Evolutionary conservation across 768 basidiomycete species (phyloP).

Genomic region (Cystobasidium onofrii): DNA sequence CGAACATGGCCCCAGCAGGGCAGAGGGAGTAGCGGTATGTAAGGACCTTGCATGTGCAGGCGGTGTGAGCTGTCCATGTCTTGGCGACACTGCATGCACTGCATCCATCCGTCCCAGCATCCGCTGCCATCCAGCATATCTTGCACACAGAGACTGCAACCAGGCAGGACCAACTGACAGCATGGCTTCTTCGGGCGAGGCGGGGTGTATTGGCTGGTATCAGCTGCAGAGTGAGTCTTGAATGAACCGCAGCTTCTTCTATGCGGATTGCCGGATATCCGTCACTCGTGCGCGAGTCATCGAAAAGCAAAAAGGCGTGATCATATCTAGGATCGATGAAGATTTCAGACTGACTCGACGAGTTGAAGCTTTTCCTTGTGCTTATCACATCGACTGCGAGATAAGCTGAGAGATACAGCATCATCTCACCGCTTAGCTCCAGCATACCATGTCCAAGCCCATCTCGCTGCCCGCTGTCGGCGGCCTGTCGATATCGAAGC

Average conservation of each 20-base stretch:
- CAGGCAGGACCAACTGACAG: not conserved
- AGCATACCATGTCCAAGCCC: conserved; percentile 7
- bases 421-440: not conserved
- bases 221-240: not conserved
- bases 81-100: too few relatives aligned
- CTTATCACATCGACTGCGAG: not conserved
- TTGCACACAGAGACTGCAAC: not conserved
- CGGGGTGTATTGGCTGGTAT: not conserved
- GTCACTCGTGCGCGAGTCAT: too few relatives aligned
- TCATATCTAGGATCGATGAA: too few relatives aligned
- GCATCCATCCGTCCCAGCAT: not conserved
- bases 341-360: too few relatives aligned
- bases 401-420: not conserved
- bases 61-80: too few relatives aligned
- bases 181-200: not conserved
- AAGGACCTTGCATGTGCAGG: too few relatives aligned
- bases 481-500: not conserved
- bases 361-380: not conserved
- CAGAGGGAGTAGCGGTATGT: too few relatives aligned
- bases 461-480: conserved; percentile 27
- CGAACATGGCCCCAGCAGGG: too few relatives aligned
- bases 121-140: not conserved
- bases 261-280: too few relatives aligned
- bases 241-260: too few relatives aligned
- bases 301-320: not conserved